These are phyloP conservation scores for Domatiomyces catenatus DNA, from an alignment of 2,329 filamentous ascomycete genomes.

Conservation along the genomic window DNA sequence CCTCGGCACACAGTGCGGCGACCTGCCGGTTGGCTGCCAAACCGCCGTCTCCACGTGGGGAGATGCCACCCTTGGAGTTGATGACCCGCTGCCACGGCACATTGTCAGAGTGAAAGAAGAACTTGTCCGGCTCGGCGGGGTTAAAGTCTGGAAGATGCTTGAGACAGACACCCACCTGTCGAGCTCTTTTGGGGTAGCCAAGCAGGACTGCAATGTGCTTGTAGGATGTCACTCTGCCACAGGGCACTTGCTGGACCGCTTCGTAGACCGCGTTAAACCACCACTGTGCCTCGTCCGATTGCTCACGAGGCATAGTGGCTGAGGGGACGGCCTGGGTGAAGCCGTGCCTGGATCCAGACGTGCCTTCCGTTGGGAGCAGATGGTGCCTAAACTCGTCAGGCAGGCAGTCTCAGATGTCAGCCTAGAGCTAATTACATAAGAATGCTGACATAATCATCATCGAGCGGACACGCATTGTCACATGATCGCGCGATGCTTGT, in stretches of 20 bases:
- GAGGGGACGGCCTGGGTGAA: no score
- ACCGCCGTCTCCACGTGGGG: constrained; percentile 41
- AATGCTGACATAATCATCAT: no score
- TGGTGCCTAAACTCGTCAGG: no score
- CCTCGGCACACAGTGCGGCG: constrained; percentile 26
- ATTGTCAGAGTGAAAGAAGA: constrained; percentile 53
- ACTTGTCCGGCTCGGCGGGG: constrained; percentile 28
- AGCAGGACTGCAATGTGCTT: constrained; percentile 52
- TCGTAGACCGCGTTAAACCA: constrained; percentile 54
- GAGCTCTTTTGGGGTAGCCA: constrained; percentile 50
- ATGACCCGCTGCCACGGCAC: constrained; percentile 94
- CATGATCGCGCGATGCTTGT: neutral
- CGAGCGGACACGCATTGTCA: neutral
- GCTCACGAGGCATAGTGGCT: constrained; percentile 25
- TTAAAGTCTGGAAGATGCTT: constrained; percentile 58
- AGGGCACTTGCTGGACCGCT: constrained; percentile 72
- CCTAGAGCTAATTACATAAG: no score
- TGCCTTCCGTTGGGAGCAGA: no score
- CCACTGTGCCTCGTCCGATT: constrained; percentile 32
- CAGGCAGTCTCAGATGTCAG: no score
- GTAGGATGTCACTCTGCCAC: constrained; percentile 73
- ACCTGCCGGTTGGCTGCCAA: constrained; percentile 27
- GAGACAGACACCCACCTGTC: constrained; percentile 80
- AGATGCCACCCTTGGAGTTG: constrained; percentile 73
- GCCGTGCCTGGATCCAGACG: no score